Conservation (phyloP, 1,139 yeast genomes). For the Blastobotrys buckinghamii region DNA sequence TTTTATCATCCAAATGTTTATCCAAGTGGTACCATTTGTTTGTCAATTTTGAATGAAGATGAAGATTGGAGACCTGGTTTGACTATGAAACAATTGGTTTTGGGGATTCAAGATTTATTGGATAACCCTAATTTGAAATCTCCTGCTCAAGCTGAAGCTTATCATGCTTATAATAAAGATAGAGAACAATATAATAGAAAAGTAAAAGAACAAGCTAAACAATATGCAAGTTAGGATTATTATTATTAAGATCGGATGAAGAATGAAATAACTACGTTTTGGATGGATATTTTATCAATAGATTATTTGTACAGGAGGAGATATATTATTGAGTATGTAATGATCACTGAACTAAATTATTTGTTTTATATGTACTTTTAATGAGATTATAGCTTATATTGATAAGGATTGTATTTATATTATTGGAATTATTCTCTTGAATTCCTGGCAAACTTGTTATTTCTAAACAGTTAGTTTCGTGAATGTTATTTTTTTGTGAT, state of each 20-base stretch:
- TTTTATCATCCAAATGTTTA: conserved; percentile 96
- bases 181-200: conserved; percentile 72
- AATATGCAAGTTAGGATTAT: conserved; percentile 40
- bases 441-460: too few relatives aligned
- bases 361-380: too few relatives aligned
- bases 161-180: conserved; percentile 55
- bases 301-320: too few relatives aligned
- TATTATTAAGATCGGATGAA: too few relatives aligned
- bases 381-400: too few relatives aligned
- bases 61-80: conserved; percentile 99
- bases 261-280: not conserved
- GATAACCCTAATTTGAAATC: conserved; percentile 90
- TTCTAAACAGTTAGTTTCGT: too few relatives aligned
- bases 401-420: too few relatives aligned
- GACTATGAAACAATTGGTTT: conserved; percentile 79
- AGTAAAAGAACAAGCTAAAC: conserved; percentile 76
- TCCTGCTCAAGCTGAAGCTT: conserved; percentile 97
- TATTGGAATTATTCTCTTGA: too few relatives aligned
- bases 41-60: conserved; percentile 86
- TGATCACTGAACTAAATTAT: too few relatives aligned
- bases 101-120: conserved; percentile 89
- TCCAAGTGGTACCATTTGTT: conserved; percentile 94
- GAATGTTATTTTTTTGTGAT: too few relatives aligned
- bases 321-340: too few relatives aligned
- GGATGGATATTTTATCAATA: too few relatives aligned